Evolutionary conservation across 2,329 filamentous ascomycete species (phyloP).

Genomic region (Aspergillus unguis): DNA sequence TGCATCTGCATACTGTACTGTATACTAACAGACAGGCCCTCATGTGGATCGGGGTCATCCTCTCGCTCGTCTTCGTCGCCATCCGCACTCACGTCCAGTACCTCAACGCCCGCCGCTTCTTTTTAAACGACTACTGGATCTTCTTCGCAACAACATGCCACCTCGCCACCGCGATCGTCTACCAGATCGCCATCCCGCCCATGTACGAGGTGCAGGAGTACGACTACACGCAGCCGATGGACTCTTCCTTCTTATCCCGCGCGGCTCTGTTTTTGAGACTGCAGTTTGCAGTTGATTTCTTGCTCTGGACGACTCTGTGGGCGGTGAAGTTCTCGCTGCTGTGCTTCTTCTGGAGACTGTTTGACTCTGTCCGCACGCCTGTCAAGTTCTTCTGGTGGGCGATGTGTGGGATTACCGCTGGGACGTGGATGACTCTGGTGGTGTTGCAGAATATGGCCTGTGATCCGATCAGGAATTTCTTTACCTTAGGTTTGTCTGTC

Average conservation of each 20-base stretch:
- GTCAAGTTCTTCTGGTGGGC: slow-evolving; percentile 1
- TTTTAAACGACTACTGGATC: slow-evolving; percentile 3
- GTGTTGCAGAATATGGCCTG: slow-evolving; percentile 5
- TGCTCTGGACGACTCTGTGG: slow-evolving; percentile 7
- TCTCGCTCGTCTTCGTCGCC: background rate
- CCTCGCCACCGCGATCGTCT: slow-evolving; percentile 1
- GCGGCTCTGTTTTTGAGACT: background rate
- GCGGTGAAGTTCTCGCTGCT: slow-evolving; percentile 4
- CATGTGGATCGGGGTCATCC: slow-evolving; percentile 3
- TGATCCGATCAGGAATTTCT: slow-evolving; percentile 5
- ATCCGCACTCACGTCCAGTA: slow-evolving; percentile 4
- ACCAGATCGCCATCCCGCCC: slow-evolving; percentile 6
- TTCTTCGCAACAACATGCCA: slow-evolving; percentile 3
- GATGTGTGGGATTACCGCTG: slow-evolving; percentile 2
- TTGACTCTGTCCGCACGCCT: slow-evolving; percentile 2
- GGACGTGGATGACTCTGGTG: background rate
- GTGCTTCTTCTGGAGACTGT: slow-evolving; percentile 5
- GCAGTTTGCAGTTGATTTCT: slow-evolving; percentile 1
- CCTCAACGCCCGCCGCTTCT: background rate
- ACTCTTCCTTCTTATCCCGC: background rate
- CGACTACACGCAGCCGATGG: background rate
- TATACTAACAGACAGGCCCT: background rate
- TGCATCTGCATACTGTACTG: too few relatives aligned
- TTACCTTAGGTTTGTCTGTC: background rate
- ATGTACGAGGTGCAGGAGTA: slow-evolving; percentile 3